Base-by-base conservation (phyloP, 202 grass and related monocot genomes). In the Cymbopogon flexuosus region DNA sequence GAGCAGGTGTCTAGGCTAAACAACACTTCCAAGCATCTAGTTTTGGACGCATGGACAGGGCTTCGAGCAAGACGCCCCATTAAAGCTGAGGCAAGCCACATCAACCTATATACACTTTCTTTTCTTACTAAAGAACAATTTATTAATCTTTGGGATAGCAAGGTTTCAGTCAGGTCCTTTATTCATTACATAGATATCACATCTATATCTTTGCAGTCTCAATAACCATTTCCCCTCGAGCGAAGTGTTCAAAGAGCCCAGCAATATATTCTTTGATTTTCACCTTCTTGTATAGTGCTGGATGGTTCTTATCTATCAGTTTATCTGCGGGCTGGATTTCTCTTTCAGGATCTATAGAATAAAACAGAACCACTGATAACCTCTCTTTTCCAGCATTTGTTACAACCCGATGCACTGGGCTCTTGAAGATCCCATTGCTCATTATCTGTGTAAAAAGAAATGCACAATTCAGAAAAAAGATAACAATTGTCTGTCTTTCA, bases 341-440 rank as follows among this genome's bases (percentile, higher is more conserved):
- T 34, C 49, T 68, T 6, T 90, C 84, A 5, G 72, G 79, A 13
- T 80, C 71, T 10, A 41, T 10, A 0, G 67, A 88, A 13, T 62
- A 83, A 52, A 88, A 85, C 21, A 84, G 13, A 12, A 8, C 70
- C 34, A 36, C 3, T 0, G 82, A 91, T 5, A 88, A 0, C 72
- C 89, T 88, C 22, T 85, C 89, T 31, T 82, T 85, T 41, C 62
- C 39, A 39, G 78, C 34, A 75, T 85, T 88, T 6, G 82, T 81
- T 6, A 91, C 21, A 11, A 79, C 89, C 39, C 89, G 78, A 41
- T 91, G 89, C 58, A 88, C 64, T 1, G 89, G 81, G 59, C 81
- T 88, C 51, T 57, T 88, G 70, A 85, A 82, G 18, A 83, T 79
- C 31, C 85, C 81, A 51, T 91, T 91, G 72, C 82, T 85, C 61